Evolutionary conservation across 2,329 filamentous ascomycete genomes (phyloP).

Genomic region (Apiospora kogelbergensis): DNA sequence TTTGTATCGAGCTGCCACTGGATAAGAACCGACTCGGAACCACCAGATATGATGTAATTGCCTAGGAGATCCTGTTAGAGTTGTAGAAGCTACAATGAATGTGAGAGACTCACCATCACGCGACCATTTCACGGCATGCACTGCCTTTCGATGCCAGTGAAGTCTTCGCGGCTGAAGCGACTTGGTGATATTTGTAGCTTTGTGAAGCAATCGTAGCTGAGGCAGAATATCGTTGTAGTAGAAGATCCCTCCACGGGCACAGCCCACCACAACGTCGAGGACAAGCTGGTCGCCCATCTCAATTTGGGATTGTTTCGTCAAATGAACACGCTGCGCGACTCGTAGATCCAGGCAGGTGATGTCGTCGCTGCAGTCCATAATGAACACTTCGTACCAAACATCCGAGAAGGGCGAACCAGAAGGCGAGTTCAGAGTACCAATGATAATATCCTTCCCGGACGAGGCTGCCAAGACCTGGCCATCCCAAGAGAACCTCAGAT

Average conservation of each 20-base stretch:
- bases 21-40: constrained; percentile 83
- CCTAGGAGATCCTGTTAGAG: constrained; percentile 47
- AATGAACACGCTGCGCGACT: constrained; percentile 31
- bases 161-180: constrained; percentile 63
- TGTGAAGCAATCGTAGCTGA: constrained; percentile 50
- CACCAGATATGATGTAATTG: constrained; percentile 92
- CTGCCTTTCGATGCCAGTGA: constrained; percentile 89
- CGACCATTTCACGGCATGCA: constrained; percentile 88
- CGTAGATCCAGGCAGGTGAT: constrained; percentile 69
- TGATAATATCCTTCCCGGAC: constrained; percentile 52
- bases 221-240: constrained; percentile 75
- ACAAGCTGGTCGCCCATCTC: constrained; percentile 33
- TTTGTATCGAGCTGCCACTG: constrained; percentile 92
- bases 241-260: constrained; percentile 73
- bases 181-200: constrained; percentile 41
- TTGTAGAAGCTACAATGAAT: not conserved
- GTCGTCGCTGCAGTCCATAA: constrained; percentile 60
- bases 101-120: constrained; percentile 66
- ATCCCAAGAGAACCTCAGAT: constrained; percentile 49
- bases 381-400: constrained; percentile 56
- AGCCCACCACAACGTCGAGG: constrained; percentile 78
- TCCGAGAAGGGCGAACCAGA: constrained; percentile 37
- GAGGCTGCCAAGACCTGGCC: constrained; percentile 60
- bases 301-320: constrained; percentile 31
- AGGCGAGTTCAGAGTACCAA: constrained; percentile 52